These are phyloP conservation scores for Serendipita sp. DNA, from an alignment of 1,284 basidiomycete genomes.

Conservation along the genomic window DNA sequence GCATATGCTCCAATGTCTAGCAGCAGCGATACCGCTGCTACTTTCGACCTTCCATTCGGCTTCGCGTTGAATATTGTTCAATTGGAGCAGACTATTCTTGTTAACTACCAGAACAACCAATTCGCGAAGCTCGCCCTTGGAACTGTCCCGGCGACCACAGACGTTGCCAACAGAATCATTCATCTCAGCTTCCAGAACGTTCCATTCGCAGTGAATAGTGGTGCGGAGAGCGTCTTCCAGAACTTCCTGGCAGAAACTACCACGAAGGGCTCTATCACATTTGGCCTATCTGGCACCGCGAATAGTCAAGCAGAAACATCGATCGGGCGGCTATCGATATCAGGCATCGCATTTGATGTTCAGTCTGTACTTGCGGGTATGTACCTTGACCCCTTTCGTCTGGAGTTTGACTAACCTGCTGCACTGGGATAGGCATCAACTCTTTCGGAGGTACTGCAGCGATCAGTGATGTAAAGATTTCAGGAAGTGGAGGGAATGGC, in stretches of 20 bases:
- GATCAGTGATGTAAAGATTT: constrained; percentile 40
- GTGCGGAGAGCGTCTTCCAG: constrained; percentile 42
- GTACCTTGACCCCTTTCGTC: constrained; percentile 8
- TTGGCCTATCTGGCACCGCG: constrained; percentile 45
- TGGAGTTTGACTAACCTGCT: constrained; percentile 15
- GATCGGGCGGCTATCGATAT: constrained; percentile 45
- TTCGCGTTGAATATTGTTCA: constrained; percentile 58
- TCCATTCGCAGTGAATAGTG: constrained; percentile 42
- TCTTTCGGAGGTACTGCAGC: constrained; percentile 36
- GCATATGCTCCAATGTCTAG: constrained; percentile 46
- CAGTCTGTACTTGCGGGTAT: constrained; percentile 38
- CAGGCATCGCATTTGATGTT: constrained; percentile 25
- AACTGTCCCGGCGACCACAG: constrained; percentile 43
- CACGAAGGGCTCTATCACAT: constrained; percentile 30
- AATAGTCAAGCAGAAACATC: constrained; percentile 48
- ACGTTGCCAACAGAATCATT: constrained; percentile 49
- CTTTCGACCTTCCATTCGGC: constrained; percentile 55
- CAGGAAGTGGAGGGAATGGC: constrained; percentile 44
- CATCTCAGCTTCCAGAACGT: constrained; percentile 47
- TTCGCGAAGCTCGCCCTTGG: constrained; percentile 55
- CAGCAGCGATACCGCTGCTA: constrained; percentile 43
- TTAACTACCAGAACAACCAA: constrained; percentile 37
- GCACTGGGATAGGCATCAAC: constrained; percentile 29
- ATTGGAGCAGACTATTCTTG: constrained; percentile 46
- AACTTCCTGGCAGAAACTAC: constrained; percentile 58